Evolutionary conservation across 2,329 filamentous ascomycete species (phyloP).

Genomic region (Orbilia oligospora): DNA sequence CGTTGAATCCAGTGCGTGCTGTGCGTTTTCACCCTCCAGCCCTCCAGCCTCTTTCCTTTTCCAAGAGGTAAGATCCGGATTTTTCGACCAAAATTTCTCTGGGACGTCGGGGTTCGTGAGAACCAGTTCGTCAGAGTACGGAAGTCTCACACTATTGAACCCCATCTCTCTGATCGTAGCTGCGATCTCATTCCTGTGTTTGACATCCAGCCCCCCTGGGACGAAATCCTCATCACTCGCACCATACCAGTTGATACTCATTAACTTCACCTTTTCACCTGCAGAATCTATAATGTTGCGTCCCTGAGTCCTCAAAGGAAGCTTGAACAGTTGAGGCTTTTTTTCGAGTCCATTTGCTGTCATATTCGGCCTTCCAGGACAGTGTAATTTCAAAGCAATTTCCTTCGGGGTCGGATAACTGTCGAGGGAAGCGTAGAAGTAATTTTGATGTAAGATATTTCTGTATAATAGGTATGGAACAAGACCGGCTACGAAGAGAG

Average conservation of each 20-base stretch:
- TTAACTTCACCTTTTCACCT: slow-evolving; percentile 74
- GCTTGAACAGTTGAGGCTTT: slow-evolving; percentile 67
- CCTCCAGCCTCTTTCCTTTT: slow-evolving; percentile 9
- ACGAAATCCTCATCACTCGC: slow-evolving; percentile 78
- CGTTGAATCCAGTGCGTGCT: slow-evolving; percentile 5
- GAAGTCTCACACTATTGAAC: slow-evolving; percentile 79
- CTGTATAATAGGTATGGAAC: slow-evolving; percentile 55
- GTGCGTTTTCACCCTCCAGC: not conserved
- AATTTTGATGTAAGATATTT: slow-evolving; percentile 54
- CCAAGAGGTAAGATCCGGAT: slow-evolving; percentile 31
- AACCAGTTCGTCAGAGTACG: slow-evolving; percentile 79
- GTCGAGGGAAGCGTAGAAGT: slow-evolving; percentile 36
- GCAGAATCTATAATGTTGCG: slow-evolving; percentile 74
- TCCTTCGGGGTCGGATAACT: slow-evolving; percentile 42
- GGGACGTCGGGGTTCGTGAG: slow-evolving; percentile 72
- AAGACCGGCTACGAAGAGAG: slow-evolving; percentile 40
- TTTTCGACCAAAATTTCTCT: slow-evolving; percentile 55
- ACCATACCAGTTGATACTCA: slow-evolving; percentile 80
- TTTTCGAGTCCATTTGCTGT: slow-evolving; percentile 10
- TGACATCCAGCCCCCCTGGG: slow-evolving; percentile 75
- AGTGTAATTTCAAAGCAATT: slow-evolving; percentile 45
- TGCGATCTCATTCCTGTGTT: slow-evolving; percentile 75
- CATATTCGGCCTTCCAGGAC: slow-evolving; percentile 28
- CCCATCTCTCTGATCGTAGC: slow-evolving; percentile 74
- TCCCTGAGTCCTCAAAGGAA: slow-evolving; percentile 75